Percentiles rank a stretch among this genome's conserved stretches.
Conservation (phyloP, 768 basidiomycete genomes). For the Termitomyces bulborhizus region DNA sequence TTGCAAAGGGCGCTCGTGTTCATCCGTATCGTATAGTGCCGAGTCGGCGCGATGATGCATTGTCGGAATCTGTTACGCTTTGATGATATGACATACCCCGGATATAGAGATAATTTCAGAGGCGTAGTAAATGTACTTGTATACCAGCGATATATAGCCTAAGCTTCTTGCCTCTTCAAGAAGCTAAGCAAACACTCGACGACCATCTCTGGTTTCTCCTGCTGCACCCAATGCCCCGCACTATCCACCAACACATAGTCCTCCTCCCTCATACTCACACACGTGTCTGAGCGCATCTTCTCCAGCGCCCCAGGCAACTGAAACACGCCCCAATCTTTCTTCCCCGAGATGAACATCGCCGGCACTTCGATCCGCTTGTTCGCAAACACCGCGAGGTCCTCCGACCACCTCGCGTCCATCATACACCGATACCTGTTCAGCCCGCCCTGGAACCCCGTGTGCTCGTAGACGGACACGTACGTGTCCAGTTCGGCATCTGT, state of each 20-base stretch:
- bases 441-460: conserved; percentile 56
- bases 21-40: conserved; percentile 52
- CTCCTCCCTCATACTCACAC: conserved; percentile 30
- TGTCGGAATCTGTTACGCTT: neutral
- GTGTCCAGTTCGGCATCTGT: conserved; percentile 40
- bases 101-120: too few relatives aligned
- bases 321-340: conserved; percentile 56
- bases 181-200: conserved; percentile 35
- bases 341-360: conserved; percentile 52
- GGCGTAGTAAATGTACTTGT: too few relatives aligned
- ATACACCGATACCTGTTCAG: conserved; percentile 48
- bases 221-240: conserved; percentile 63
- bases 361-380: conserved; percentile 43
- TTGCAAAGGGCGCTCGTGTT: conserved; percentile 42
- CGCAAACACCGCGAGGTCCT: conserved; percentile 38
- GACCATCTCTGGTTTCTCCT: conserved; percentile 43
- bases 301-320: conserved; percentile 44
- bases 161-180: conserved; percentile 16
- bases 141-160: neutral
- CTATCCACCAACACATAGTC: conserved; percentile 47
- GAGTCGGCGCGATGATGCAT: conserved; percentile 6
- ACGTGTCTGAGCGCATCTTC: conserved; percentile 33
- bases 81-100: neutral
- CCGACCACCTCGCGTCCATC: conserved; percentile 27
- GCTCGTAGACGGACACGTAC: conserved; percentile 41